These are phyloP conservation scores for Rubus parviflorus DNA, from an alignment of 306 rosid genomes.

Conservation along the genomic window DNA sequence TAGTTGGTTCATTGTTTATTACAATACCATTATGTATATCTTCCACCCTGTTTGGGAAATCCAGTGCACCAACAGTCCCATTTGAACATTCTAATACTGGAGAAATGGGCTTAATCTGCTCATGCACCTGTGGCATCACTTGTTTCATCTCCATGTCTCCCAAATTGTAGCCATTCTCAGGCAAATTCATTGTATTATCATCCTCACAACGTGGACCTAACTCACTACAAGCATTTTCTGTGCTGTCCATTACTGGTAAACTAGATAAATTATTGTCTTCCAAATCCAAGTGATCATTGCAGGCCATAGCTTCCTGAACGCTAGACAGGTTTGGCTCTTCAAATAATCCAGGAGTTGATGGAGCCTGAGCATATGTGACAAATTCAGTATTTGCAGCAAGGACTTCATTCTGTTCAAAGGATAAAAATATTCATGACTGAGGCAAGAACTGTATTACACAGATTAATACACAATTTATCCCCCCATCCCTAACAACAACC, in stretches of 20 bases:
- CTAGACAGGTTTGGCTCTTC: constrained; percentile 55
- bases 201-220: constrained; percentile 33
- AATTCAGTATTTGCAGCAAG: constrained; percentile 34
- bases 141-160: constrained; percentile 46
- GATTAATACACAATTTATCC: not conserved
- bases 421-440: constrained; percentile 21
- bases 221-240: constrained; percentile 32
- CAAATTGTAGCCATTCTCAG: constrained; percentile 43
- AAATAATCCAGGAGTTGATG: constrained; percentile 63
- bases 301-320: constrained; percentile 55
- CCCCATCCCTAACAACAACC: not conserved
- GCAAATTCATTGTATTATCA: constrained; percentile 38
- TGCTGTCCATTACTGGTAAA: constrained; percentile 29
- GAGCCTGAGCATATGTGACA: constrained; percentile 55
- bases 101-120: constrained; percentile 27
- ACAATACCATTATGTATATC: constrained; percentile 53
- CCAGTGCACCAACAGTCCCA: constrained; percentile 44
- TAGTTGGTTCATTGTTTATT: constrained; percentile 45
- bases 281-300: constrained; percentile 47
- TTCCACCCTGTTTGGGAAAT: constrained; percentile 52
- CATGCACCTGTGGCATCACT: constrained; percentile 35
- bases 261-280: constrained; percentile 50
- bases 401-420: constrained; percentile 51
- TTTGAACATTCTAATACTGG: constrained; percentile 41
- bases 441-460: not conserved